Conservation (phyloP, 768 basidiomycete species). For the Podaxis pistillaris region DNA sequence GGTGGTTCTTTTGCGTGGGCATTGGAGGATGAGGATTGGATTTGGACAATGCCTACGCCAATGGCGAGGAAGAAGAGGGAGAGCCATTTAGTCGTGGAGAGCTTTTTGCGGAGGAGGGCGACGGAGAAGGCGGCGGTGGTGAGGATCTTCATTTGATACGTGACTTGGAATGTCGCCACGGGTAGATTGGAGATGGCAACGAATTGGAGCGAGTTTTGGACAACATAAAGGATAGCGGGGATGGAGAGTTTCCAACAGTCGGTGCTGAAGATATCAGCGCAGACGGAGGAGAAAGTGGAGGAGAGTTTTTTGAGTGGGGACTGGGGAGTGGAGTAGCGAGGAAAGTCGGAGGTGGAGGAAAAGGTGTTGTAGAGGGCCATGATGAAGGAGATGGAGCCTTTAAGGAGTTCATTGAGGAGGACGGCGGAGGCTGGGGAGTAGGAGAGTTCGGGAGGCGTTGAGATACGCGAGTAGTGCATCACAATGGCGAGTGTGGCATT, state of each 20-base stretch:
- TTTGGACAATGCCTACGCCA: constrained; percentile 93
- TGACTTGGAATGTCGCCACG: constrained; percentile 96
- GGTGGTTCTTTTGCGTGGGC: constrained; percentile 25
- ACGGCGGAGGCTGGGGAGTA: constrained; percentile 97
- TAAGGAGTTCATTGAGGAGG: constrained; percentile 90
- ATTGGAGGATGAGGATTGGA: constrained; percentile 59
- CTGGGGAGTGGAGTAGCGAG: constrained; percentile 32
- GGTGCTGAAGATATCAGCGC: constrained; percentile 75
- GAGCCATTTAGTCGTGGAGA: constrained; percentile 80
- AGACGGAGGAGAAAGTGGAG: constrained; percentile 51
- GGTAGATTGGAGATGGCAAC: constrained; percentile 94
- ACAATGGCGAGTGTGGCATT: constrained; percentile 95
- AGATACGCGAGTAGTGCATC: constrained; percentile 98
- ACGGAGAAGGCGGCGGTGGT: constrained; percentile 95
- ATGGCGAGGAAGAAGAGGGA: constrained; percentile 85
- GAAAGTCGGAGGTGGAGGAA: constrained; percentile 40
- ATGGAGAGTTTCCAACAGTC: constrained; percentile 99
- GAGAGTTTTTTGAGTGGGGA: constrained; percentile 26
- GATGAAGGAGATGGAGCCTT: constrained; percentile 86
- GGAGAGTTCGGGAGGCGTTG: constrained; percentile 68
- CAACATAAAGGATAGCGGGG: constrained; percentile 90
- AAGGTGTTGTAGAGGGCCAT: constrained; percentile 62
- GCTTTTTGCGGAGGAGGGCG: constrained; percentile 70
- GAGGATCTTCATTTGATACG: constrained; percentile 98
- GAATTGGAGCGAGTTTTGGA: constrained; percentile 98